Conservation (phyloP, 768 basidiomycete genomes). For the Amyloporia xantha region DNA sequence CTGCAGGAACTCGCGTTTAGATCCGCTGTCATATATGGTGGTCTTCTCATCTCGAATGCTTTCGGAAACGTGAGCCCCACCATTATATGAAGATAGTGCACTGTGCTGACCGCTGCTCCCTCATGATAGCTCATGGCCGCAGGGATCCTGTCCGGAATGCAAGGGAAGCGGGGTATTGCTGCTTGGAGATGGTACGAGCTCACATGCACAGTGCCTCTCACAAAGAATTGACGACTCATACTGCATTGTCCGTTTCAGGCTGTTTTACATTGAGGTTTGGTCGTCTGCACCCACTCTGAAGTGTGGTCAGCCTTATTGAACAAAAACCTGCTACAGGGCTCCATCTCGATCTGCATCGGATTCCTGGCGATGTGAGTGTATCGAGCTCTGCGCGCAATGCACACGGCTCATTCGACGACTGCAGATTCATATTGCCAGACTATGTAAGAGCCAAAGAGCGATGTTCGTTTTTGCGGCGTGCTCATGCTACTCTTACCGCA, state of each 20-base stretch:
- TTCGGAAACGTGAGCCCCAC: slow-evolving; percentile 50
- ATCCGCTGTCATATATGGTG: slow-evolving; percentile 52
- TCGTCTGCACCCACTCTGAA: background rate
- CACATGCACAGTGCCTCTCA: background rate
- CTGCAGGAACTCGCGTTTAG: slow-evolving; percentile 58
- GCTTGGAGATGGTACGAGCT: slow-evolving; percentile 76
- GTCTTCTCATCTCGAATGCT: slow-evolving; percentile 57
- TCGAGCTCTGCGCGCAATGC: no score
- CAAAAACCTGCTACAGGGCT: slow-evolving; percentile 35
- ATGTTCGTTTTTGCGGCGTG: background rate
- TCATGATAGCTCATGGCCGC: slow-evolving; percentile 55
- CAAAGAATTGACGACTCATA: background rate
- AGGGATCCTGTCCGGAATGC: slow-evolving; percentile 65
- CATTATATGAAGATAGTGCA: background rate
- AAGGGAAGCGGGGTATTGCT: slow-evolving; percentile 56
- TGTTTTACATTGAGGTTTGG: slow-evolving; percentile 63
- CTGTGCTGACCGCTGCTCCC: background rate
- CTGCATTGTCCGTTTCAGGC: slow-evolving; percentile 30
- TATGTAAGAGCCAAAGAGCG: slow-evolving; percentile 40
- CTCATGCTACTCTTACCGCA: slow-evolving; percentile 14
- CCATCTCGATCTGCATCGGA: slow-evolving; percentile 55
- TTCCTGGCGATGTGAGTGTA: slow-evolving; percentile 45
- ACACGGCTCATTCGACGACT: no score
- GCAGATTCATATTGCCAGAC: slow-evolving; percentile 57
- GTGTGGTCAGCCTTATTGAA: background rate